Conservation (phyloP, 306 rosid genomes). For the Sesbania bispinosa region DNA sequence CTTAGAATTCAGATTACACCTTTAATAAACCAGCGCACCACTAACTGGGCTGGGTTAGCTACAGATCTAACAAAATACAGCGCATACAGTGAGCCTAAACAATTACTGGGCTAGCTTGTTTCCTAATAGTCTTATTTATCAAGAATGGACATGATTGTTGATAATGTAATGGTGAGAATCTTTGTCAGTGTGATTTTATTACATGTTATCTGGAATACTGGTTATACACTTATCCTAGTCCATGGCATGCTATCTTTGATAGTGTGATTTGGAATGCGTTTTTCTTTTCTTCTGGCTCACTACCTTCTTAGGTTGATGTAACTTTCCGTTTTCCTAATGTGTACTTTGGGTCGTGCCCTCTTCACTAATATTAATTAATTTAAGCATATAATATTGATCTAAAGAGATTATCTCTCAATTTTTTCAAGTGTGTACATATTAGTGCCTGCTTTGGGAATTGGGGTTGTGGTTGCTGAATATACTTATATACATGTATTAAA, state of each 20-base stretch:
- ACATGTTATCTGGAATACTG: neutral
- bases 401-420: neutral
- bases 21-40: too few relatives aligned
- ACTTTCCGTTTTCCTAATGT: constrained; percentile 17
- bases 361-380: constrained; percentile 11
- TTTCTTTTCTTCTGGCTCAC: neutral
- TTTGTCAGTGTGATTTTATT: neutral
- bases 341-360: neutral
- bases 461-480: constrained; percentile 13
- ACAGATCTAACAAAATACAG: too few relatives aligned
- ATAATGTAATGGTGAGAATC: neutral
- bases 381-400: neutral
- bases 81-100: too few relatives aligned
- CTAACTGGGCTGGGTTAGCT: too few relatives aligned
- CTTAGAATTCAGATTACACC: too few relatives aligned
- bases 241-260: neutral
- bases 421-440: neutral
- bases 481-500: constrained; percentile 8
- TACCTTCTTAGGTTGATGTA: constrained; percentile 4
- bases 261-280: neutral
- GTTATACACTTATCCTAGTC: too few relatives aligned
- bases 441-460: constrained; percentile 4
- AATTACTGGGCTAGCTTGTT: too few relatives aligned
- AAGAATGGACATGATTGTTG: neutral
- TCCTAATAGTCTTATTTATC: too few relatives aligned